Base-by-base conservation (phyloP, 768 basidiomycete genomes). In the Suillus alpinus region DNA sequence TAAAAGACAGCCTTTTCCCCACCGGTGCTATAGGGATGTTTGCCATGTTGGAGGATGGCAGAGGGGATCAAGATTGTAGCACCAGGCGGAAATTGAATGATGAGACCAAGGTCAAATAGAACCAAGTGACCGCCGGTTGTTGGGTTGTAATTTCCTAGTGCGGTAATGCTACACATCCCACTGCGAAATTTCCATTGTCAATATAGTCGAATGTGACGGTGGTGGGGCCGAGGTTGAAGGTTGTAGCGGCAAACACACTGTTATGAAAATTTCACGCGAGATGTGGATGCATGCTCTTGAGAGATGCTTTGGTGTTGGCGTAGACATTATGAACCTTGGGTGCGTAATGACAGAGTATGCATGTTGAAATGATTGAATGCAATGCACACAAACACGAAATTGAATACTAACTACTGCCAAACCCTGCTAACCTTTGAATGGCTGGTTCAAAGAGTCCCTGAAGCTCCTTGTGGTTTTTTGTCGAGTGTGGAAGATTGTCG, bases 161-260 rank as follows among this genome's bases (percentile, higher is more conserved):
- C 66, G 2, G 63, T 67, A 13, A 79, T 73, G 0, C 66, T 66
- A 50, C 76, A 80, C 65, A 70, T 68, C 0, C 76, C 75, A 37
- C 62, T 68, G 75, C 64, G 0, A 73, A 57, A 47, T 80, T 80
- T 6, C 50, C 56, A 29, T 26, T 51, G 46, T 80, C 76, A 0
- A 62, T 63, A 20, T 76, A 76, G 0, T 61, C 50, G 0, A 41
- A 34, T 0, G 68, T 69, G 1, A 67, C 47, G 0, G 65, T 66
- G 0, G 58, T 55, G 0, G 58, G 58, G 1, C 73, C 73, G 14
- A 76, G 67, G 56, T 79, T 77, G 64, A 78, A 73, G 0, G 68
- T 72, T 0, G 56, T 37, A 0, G 66, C 51, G 0, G 74, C 62
- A 29, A 73, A 78, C 0, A 75, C 41, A 3, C 70, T 72, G n/a